Conservation (phyloP, 805 yeast genomes). For the Starmerella geochares region DNA sequence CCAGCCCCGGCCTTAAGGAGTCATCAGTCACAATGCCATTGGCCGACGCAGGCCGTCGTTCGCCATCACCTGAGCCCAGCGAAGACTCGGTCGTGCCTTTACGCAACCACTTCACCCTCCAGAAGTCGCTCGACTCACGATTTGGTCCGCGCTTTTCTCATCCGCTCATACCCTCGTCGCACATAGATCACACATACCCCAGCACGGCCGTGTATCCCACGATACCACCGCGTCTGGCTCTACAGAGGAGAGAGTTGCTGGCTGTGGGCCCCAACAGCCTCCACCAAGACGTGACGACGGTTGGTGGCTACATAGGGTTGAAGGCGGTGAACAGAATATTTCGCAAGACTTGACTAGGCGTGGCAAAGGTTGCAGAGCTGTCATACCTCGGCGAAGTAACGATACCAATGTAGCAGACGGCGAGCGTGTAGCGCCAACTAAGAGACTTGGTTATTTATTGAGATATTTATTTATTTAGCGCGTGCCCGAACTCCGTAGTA, state of each 20-base stretch:
- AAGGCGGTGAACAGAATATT: slow-evolving; percentile 20
- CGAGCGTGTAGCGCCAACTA: not conserved
- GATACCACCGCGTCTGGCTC: not conserved
- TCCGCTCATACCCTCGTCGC: slow-evolving; percentile 21
- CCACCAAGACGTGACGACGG: slow-evolving; percentile 23
- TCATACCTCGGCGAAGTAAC: not conserved
- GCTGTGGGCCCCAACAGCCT: slow-evolving; percentile 21
- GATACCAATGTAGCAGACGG: slow-evolving; percentile 1
- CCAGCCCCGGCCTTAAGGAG: too few species aligned
- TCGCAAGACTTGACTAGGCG: slow-evolving; percentile 18
- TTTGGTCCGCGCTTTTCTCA: slow-evolving; percentile 21
- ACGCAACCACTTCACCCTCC: not conserved
- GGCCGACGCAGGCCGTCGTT: not conserved
- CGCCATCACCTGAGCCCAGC: not conserved
- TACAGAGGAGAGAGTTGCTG: slow-evolving; percentile 18
- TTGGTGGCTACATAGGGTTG: slow-evolving; percentile 25
- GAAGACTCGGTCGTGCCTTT: not conserved
- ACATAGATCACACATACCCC: not conserved
- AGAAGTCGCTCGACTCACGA: not conserved
- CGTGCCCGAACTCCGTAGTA: too few species aligned
- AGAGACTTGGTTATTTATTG: not conserved
- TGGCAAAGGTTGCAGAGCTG: not conserved
- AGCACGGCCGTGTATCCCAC: not conserved
- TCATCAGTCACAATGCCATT: too few species aligned
- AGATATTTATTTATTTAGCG: slow-evolving; percentile 3